phyloP scores from a whole-genome alignment of 129 eudicot genomes.

The Mikania micrantha region DNA sequence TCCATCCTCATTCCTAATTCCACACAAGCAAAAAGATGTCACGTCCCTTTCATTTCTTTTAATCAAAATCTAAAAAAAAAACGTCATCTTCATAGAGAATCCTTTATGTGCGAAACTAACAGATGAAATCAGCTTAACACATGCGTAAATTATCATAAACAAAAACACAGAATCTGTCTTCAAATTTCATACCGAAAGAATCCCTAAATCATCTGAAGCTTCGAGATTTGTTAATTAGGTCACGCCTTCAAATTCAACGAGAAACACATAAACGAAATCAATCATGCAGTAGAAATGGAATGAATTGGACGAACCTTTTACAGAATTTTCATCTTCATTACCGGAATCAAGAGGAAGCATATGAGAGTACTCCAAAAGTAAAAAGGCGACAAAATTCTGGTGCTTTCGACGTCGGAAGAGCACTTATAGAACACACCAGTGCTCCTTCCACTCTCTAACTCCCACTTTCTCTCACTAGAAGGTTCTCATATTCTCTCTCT shows the following conservation, averaged over 20 bases:
- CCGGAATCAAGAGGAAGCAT: constrained; percentile 16
- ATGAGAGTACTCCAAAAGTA: background rate
- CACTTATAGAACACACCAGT: constrained; percentile 25
- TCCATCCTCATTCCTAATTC: background rate
- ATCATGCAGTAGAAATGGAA: background rate
- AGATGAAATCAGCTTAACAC: too few species aligned
- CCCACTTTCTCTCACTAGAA: constrained; percentile 21
- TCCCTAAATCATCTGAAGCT: too few species aligned
- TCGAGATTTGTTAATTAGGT: background rate
- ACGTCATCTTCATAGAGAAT: background rate
- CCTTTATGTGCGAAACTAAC: background rate
- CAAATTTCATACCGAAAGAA: background rate
- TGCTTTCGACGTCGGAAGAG: constrained; percentile 29
- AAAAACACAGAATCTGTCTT: background rate
- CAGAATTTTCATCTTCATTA: background rate
- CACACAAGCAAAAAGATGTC: background rate
- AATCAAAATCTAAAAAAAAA: background rate
- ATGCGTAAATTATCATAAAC: too few species aligned
- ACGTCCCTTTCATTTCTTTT: too few species aligned
- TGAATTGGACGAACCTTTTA: constrained; percentile 13
- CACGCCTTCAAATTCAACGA: too few species aligned
- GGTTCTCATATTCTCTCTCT: constrained; percentile 7
- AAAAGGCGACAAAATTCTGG: constrained; percentile 3
- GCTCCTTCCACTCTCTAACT: constrained; percentile 21
- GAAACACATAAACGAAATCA: background rate